These are phyloP conservation scores for Boletus bicolor DNA, from an alignment of 768 basidiomycete species.

Conservation along the genomic window DNA sequence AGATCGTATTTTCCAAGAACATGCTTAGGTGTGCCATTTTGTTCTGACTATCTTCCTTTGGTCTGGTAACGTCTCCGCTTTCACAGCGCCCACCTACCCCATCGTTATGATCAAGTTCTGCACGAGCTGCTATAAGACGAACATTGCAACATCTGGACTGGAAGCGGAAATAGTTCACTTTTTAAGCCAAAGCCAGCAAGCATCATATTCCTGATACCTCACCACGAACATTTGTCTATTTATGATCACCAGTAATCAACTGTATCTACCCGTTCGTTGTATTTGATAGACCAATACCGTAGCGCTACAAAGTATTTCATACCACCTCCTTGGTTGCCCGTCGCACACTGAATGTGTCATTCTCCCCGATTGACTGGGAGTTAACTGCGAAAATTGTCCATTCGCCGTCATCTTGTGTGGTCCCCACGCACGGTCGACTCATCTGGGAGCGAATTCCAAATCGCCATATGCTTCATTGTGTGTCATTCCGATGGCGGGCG, in stretches of 20 bases:
- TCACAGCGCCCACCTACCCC: constrained; percentile 68
- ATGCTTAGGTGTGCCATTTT: constrained; percentile 65
- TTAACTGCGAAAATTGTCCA: neutral
- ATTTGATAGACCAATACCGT: constrained; percentile 12
- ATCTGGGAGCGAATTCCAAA: neutral
- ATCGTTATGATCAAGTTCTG: constrained; percentile 74
- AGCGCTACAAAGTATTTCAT: neutral
- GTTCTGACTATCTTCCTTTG: neutral
- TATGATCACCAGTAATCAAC: constrained; percentile 1
- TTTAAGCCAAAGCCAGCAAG: neutral
- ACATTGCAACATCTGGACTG: neutral
- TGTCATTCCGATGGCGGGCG: neutral
- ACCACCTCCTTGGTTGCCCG: neutral
- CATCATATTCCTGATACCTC: constrained; percentile 12
- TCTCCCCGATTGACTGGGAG: neutral
- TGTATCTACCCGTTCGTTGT: constrained; percentile 18
- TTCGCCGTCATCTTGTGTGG: neutral
- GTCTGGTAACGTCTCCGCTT: constrained; percentile 1
- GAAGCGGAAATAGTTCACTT: neutral
- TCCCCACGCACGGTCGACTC: neutral
- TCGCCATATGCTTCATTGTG: neutral
- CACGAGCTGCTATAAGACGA: constrained; percentile 57
- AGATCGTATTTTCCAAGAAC: constrained; percentile 77
- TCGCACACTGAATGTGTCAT: neutral
- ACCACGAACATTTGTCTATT: neutral